Percentiles rank a stretch among this genome's conserved stretches.
Conservation (phyloP, 306 rosid genomes). For the Quercus berberidifolia region DNA sequence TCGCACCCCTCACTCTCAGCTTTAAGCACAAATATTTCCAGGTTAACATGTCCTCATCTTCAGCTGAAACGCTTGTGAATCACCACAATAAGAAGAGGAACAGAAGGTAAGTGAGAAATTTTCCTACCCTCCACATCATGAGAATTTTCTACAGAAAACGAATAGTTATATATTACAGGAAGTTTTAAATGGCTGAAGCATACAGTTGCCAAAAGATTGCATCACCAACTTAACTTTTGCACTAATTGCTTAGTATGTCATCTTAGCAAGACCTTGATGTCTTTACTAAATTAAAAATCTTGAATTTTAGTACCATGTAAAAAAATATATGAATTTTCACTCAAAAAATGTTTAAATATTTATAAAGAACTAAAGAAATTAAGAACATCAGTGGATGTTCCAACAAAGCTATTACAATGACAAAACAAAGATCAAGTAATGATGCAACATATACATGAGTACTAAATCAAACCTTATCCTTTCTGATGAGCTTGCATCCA, state of each 20-base stretch:
- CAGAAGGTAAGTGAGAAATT: not conserved
- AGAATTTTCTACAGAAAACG: slow-evolving; percentile 2
- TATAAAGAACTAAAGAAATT: not conserved
- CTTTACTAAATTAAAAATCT: not conserved
- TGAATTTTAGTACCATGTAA: not conserved
- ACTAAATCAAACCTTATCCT: slow-evolving; percentile 48
- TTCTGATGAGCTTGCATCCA: slow-evolving; percentile 60
- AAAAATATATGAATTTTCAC: not conserved
- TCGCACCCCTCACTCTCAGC: slow-evolving; percentile 35
- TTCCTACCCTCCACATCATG: slow-evolving; percentile 19
- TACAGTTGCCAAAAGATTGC: slow-evolving; percentile 1
- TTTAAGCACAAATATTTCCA: slow-evolving; percentile 21
- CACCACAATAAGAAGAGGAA: slow-evolving; percentile 7
- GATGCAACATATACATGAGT: slow-evolving; percentile 1
- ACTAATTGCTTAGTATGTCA: not conserved
- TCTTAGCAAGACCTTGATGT: slow-evolving; percentile 16
- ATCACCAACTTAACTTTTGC: slow-evolving; percentile 15
- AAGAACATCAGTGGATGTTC: not conserved
- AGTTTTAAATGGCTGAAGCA: not conserved
- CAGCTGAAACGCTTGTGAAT: slow-evolving; percentile 9
- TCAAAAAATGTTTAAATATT: slow-evolving; percentile 3
- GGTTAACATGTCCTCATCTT: slow-evolving; percentile 18
- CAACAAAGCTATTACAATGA: not conserved
- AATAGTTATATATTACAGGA: not conserved
- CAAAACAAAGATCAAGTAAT: not conserved